Conservation (phyloP, 768 basidiomycete species). For the Russula sp. region DNA sequence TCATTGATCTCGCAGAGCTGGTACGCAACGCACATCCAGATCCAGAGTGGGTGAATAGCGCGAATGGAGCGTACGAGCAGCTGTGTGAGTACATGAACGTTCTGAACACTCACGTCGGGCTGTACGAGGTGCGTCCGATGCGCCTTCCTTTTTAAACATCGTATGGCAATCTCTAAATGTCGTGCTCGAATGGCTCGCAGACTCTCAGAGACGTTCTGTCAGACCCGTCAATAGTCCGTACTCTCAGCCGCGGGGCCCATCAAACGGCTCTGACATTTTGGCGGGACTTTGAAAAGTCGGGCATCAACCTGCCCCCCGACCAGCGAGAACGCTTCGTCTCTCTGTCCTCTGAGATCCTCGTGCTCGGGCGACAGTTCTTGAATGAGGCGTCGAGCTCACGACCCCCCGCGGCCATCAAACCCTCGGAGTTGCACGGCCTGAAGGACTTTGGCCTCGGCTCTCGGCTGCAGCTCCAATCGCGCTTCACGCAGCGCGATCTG, state of each 20-base stretch:
- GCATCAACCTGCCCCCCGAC: slow-evolving; percentile 77
- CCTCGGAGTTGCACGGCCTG: slow-evolving; percentile 63
- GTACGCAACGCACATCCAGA: slow-evolving; percentile 93
- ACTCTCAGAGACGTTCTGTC: slow-evolving; percentile 64
- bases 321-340: slow-evolving; percentile 81
- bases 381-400: slow-evolving; percentile 57
- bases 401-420: slow-evolving; percentile 61
- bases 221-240: slow-evolving; percentile 58
- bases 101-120: slow-evolving; percentile 85
- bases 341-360: slow-evolving; percentile 82
- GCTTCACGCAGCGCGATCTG: slow-evolving; percentile 67
- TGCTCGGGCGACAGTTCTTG: slow-evolving; percentile 83
- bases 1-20: slow-evolving; percentile 94
- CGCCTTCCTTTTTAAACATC: slow-evolving; percentile 12
- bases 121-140: slow-evolving; percentile 68
- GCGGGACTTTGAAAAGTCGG: slow-evolving; percentile 96
- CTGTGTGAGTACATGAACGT: slow-evolving; percentile 98
- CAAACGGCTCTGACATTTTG: slow-evolving; percentile 91
- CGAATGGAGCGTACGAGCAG: slow-evolving; percentile 83
- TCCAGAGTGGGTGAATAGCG: slow-evolving; percentile 70
- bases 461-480: slow-evolving; percentile 66
- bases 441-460: slow-evolving; percentile 75
- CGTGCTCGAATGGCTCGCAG: slow-evolving; percentile 34
- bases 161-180: not conserved
- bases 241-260: slow-evolving; percentile 66